phyloP scores from a whole-genome alignment of 169 alveolate genomes.

The Plasmodium coatneyi region DNA sequence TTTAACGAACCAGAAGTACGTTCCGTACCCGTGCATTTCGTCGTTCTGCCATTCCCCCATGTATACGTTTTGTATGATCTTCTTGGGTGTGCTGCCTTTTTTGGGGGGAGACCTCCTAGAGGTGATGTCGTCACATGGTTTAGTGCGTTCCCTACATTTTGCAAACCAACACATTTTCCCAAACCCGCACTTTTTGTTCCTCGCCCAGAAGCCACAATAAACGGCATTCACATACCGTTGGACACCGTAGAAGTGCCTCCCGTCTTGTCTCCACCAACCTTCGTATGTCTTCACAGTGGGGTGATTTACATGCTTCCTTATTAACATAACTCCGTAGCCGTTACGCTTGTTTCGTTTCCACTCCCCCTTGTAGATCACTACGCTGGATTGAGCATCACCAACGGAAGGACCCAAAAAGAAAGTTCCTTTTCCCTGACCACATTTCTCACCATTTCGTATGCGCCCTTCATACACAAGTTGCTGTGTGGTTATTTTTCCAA shows the following conservation, averaged over 20 bases:
- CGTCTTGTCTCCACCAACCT: constrained; percentile 34
- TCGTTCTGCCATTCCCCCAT: constrained; percentile 56
- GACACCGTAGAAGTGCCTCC: constrained; percentile 50
- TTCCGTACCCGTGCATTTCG: constrained; percentile 22
- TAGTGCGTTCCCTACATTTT: not conserved
- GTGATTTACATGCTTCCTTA: not conserved
- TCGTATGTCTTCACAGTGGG: not conserved
- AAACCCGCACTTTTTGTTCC: constrained; percentile 26
- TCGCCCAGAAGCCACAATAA: constrained; percentile 44
- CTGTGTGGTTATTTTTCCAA: constrained; percentile 25
- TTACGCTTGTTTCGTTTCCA: constrained; percentile 40
- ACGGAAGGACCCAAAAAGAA: not conserved
- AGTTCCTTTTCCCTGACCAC: not conserved
- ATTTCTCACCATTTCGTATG: constrained; percentile 9
- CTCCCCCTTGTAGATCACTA: not conserved
- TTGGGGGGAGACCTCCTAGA: not conserved
- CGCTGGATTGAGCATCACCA: not conserved
- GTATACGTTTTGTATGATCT: not conserved
- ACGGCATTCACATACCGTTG: constrained; percentile 21
- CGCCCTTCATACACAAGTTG: constrained; percentile 10
- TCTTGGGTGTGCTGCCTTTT: not conserved
- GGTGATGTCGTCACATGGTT: not conserved
- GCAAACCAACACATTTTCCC: constrained; percentile 40
- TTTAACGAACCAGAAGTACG: constrained; percentile 20
- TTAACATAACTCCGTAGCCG: constrained; percentile 23